Percentiles rank a stretch among this genome's conserved stretches.
phyloP scores from a whole-genome alignment of 306 rosid species.

The Chamaecrista fasciculata region DNA sequence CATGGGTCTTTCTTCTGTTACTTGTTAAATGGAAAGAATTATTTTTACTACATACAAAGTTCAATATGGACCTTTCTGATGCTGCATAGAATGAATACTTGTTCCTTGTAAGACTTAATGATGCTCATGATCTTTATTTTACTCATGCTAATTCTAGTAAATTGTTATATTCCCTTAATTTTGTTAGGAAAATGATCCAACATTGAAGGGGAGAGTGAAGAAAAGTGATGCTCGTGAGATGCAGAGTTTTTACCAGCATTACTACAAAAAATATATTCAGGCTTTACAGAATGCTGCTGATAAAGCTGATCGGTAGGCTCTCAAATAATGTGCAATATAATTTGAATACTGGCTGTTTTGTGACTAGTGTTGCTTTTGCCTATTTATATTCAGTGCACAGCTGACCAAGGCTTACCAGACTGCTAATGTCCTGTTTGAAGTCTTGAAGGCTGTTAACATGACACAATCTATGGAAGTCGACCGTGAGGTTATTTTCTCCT shows the following conservation, averaged over 20 bases:
- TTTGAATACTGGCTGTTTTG: conserved; percentile 16
- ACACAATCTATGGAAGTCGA: conserved; percentile 96
- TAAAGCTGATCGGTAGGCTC: conserved; percentile 89
- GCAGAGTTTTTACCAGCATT: conserved; percentile 97
- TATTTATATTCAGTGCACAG: conserved; percentile 64
- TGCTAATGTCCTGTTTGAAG: conserved; percentile 98
- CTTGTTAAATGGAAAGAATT: not conserved
- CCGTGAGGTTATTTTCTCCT: conserved; percentile 63
- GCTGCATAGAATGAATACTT: not conserved
- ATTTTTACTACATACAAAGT: not conserved
- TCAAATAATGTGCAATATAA: conserved; percentile 1
- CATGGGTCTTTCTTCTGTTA: not conserved
- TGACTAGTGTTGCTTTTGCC: conserved; percentile 19
- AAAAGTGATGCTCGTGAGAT: conserved; percentile 99
- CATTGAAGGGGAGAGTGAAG: conserved; percentile 88
- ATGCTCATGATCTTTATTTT: conserved; percentile 2
- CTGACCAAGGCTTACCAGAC: conserved; percentile 98
- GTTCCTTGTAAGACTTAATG: not conserved
- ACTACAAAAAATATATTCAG: conserved; percentile 95
- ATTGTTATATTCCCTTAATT: conserved; percentile 6
- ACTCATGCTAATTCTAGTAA: conserved; percentile 8
- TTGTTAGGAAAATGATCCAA: conserved; percentile 92
- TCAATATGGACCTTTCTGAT: not conserved
- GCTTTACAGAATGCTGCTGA: conserved; percentile 93
- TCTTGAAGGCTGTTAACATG: conserved; percentile 94